phyloP scores from a whole-genome alignment of 768 basidiomycete species.

The Hericium alpestre region DNA sequence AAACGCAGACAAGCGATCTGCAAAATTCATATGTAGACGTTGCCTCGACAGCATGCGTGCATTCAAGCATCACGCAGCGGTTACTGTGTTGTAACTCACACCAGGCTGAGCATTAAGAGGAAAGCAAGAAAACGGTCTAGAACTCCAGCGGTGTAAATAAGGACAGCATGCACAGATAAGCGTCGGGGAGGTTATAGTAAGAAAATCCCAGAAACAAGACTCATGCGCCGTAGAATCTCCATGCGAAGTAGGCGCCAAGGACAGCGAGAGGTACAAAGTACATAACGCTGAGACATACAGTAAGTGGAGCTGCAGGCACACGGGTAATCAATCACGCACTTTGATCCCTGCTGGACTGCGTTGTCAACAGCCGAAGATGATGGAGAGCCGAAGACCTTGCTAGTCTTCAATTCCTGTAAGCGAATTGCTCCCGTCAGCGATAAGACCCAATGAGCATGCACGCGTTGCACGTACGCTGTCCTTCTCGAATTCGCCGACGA shows the following conservation, averaged over 20 bases:
- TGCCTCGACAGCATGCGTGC: no score
- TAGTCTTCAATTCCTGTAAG: slow-evolving; percentile 5
- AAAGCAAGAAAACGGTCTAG: background rate
- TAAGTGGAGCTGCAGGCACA: background rate
- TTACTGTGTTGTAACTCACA: no score
- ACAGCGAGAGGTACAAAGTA: slow-evolving; percentile 34
- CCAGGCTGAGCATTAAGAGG: no score
- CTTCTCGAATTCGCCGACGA: slow-evolving; percentile 73
- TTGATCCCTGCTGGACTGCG: slow-evolving; percentile 13
- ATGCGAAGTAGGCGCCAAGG: slow-evolving; percentile 36
- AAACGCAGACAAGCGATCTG: no score
- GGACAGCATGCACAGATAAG: background rate
- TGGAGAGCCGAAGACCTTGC: slow-evolving; percentile 3
- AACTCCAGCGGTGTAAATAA: background rate
- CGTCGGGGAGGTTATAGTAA: background rate
- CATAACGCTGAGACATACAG: slow-evolving; percentile 17
- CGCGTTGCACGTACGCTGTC: slow-evolving; percentile 24
- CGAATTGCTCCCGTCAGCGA: background rate
- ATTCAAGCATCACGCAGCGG: no score
- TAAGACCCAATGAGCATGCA: background rate
- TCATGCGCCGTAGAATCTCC: slow-evolving; percentile 26
- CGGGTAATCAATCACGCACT: slow-evolving; percentile 6
- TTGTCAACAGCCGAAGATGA: slow-evolving; percentile 7
- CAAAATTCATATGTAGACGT: no score
- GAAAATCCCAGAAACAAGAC: background rate